Base-by-base conservation (phyloP, 2,329 filamentous ascomycete species). In the Didymella keratinophila region DNA sequence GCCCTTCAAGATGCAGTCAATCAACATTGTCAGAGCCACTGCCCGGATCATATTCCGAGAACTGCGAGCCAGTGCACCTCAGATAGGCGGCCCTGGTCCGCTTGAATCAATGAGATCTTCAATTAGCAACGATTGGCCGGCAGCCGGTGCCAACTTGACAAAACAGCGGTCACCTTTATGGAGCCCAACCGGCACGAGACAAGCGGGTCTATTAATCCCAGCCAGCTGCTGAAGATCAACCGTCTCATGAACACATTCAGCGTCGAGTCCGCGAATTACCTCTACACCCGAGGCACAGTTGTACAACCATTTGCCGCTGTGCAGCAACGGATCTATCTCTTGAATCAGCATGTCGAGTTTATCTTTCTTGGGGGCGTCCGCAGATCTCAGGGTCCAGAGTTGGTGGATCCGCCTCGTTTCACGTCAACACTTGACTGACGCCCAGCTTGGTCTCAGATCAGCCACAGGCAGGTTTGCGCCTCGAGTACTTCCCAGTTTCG, bases 141-240 rank as follows among this genome's bases (percentile, higher is more conserved):
- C n/a, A 53, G 16, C 20, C 25, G 45, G 27, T 46, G 37, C 32
- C 25, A 54, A 20, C 45, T 49, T 9, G 18, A 39, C 41, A 47
- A 54, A 53, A 58, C 46, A 45, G 50, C 56, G 50, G 56, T 58
- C 56, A 58, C 50, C n/a, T 23, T 43, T 53, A 25, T 37, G 56
- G 8, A 46, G 45, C 49, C 50, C 56, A 46, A 58, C 45, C 56
- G 39, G 56, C 50, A 58, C 45, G 41, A 50, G 45, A 46, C 41
- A 53, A 42, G 51, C 32, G 56, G 56, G 46, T 45, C 54, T 18
- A 28, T 45, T 21, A 11, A 30, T 25, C 25, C 34, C 23, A 25
- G 46, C 11, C 42, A 20, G 43, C 25, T 28, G 14, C 39, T 43
- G 44, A 23, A 16, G 45, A 54, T 50, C 45, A 36, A 53, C 50